Conservation (phyloP, 495 filamentous ascomycete species). For the Podospora pseudoanserina region DNA sequence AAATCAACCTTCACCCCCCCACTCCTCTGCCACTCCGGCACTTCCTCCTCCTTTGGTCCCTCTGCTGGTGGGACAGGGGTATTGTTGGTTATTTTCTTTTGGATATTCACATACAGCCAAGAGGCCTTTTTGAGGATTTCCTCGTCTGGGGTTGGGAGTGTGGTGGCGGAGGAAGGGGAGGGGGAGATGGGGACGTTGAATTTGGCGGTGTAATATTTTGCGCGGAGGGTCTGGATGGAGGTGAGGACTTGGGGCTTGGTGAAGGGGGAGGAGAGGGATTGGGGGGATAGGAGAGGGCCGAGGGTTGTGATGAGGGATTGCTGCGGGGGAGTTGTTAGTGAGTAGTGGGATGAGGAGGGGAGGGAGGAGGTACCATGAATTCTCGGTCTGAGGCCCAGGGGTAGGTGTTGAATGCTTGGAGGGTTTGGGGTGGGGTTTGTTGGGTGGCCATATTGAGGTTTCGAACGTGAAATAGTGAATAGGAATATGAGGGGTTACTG, state of each 20-base stretch:
- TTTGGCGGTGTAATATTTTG: conserved; percentile 43
- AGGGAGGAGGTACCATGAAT: conserved; percentile 5
- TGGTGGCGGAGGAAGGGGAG: conserved; percentile 26
- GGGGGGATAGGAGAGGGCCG: conserved; percentile 18
- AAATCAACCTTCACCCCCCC: conserved; percentile 44
- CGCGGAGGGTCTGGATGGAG: conserved; percentile 39
- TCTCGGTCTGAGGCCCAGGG: conserved; percentile 24
- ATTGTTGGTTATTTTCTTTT: conserved; percentile 19
- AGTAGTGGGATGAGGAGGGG: not conserved
- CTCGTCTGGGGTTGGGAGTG: conserved; percentile 17
- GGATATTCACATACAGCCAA: conserved; percentile 29
- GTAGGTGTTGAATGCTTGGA: conserved; percentile 24
- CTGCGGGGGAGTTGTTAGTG: conserved; percentile 12
- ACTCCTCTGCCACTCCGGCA: conserved; percentile 40
- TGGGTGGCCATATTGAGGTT: not conserved
- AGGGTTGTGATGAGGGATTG: conserved; percentile 31
- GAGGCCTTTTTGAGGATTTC: conserved; percentile 28
- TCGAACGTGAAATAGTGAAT: not conserved
- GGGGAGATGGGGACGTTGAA: conserved; percentile 33
- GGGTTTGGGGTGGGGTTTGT: conserved; percentile 4
- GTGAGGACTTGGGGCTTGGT: conserved; percentile 30
- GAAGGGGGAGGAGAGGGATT: conserved; percentile 18
- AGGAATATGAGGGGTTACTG: not conserved
- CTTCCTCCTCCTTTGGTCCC: conserved; percentile 3
- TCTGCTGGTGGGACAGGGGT: not conserved